phyloP scores from a whole-genome alignment of 495 filamentous ascomycete species.

The Talaromyces wortmannii region DNA sequence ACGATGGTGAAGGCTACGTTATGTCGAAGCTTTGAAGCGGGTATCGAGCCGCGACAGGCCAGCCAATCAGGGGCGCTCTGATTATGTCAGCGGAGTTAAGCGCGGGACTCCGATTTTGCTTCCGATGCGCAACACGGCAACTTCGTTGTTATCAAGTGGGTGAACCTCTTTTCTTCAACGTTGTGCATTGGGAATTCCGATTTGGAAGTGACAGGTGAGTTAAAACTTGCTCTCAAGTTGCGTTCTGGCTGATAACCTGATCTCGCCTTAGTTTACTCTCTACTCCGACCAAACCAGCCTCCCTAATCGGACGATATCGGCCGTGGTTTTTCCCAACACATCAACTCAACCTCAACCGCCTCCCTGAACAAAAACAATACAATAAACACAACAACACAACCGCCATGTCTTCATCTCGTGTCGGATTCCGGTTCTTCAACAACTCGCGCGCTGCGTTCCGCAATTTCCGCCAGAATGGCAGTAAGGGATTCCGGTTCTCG shows the following conservation, averaged over 20 bases:
- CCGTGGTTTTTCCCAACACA: too few species aligned
- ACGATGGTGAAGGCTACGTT: not conserved
- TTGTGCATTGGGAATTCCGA: too few species aligned
- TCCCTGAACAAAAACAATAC: slow-evolving; percentile 4
- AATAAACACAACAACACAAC: not conserved
- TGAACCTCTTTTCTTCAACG: too few species aligned
- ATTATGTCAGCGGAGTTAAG: slow-evolving; percentile 2
- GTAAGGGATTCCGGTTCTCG: slow-evolving; percentile 52
- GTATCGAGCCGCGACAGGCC: not conserved
- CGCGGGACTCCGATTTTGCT: not conserved
- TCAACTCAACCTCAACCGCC: not conserved
- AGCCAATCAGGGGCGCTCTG: not conserved
- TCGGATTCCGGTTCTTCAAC: slow-evolving; percentile 43
- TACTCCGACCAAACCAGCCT: too few species aligned
- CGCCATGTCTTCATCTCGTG: slow-evolving; percentile 37
- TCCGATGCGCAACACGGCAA: not conserved
- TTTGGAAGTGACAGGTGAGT: too few species aligned
- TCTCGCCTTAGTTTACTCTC: too few species aligned
- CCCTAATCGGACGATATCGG: too few species aligned
- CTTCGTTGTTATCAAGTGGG: not conserved
- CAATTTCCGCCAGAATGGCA: slow-evolving; percentile 21
- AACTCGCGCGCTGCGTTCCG: slow-evolving; percentile 47
- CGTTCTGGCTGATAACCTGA: too few species aligned
- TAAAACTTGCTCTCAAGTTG: too few species aligned
- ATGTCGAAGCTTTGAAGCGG: not conserved